These are phyloP conservation scores for Aurifilum marmelostoma DNA, from an alignment of 2,329 filamentous ascomycete genomes.

Conservation along the genomic window DNA sequence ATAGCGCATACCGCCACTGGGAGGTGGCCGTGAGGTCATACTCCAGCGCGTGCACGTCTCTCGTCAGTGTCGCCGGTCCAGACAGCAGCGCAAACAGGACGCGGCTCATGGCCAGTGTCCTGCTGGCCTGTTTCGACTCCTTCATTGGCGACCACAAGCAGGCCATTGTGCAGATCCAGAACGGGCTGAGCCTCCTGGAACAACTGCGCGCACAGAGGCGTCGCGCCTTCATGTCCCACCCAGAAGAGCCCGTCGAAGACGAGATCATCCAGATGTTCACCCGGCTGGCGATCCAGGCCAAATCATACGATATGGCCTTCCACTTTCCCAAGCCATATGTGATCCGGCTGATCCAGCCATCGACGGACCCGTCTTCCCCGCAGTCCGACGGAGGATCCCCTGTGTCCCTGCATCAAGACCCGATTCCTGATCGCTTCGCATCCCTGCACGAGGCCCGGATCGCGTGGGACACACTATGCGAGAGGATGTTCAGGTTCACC, in stretches of 20 bases:
- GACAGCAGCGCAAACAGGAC: conserved; percentile 52
- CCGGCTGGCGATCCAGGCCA: conserved; percentile 65
- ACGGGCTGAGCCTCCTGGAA: conserved; percentile 58
- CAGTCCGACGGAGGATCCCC: conserved; percentile 49
- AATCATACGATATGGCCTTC: conserved; percentile 70
- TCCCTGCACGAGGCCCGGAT: conserved; percentile 58
- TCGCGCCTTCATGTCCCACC: conserved; percentile 42
- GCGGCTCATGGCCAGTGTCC: conserved; percentile 65
- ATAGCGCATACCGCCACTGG: conserved; percentile 56
- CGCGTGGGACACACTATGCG: conserved; percentile 59
- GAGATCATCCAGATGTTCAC: conserved; percentile 67
- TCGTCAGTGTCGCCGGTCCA: conserved; percentile 49
- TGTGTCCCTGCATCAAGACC: conserved; percentile 42
- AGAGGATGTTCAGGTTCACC: conserved; percentile 61
- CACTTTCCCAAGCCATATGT: conserved; percentile 67
- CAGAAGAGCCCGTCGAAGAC: conserved; percentile 56
- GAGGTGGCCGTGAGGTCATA: conserved; percentile 64
- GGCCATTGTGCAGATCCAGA: conserved; percentile 65
- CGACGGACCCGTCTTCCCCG: conserved; percentile 44
- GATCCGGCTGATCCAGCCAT: conserved; percentile 52
- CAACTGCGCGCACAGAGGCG: conserved; percentile 52
- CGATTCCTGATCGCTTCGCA: conserved; percentile 51
- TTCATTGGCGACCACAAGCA: conserved; percentile 67
- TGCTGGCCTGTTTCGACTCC: conserved; percentile 70
- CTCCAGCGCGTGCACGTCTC: conserved; percentile 56